Evolutionary conservation across 345 rosid genomes (phyloP).

Genomic region (Clarkia xantiana): DNA sequence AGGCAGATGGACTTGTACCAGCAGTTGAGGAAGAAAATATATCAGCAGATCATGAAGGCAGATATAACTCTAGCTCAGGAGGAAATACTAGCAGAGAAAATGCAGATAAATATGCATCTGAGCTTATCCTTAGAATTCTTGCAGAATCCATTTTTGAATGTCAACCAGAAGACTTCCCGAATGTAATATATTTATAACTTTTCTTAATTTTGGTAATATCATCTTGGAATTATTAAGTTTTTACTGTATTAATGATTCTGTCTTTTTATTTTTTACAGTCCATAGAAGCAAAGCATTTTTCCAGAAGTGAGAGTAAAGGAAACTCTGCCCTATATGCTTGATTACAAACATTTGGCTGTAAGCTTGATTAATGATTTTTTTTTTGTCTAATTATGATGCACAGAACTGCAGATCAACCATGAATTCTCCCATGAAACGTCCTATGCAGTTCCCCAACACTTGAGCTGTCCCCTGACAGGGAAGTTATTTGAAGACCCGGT

Average conservation of each 20-base stretch:
- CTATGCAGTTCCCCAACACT: slow-evolving; percentile 24
- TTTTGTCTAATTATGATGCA: slow-evolving; percentile 7
- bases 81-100: slow-evolving; percentile 8
- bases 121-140: slow-evolving; percentile 10
- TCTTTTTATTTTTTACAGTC: slow-evolving; percentile 15
- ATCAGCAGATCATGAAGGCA: slow-evolving; percentile 8
- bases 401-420: slow-evolving; percentile 17
- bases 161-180: slow-evolving; percentile 8
- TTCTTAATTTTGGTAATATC: not conserved
- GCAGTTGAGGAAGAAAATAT: slow-evolving; percentile 21
- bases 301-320: slow-evolving; percentile 26
- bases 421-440: slow-evolving; percentile 17
- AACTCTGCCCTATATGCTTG: not conserved
- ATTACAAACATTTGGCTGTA: not conserved
- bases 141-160: slow-evolving; percentile 24
- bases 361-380: slow-evolving; percentile 10
- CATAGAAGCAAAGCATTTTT: slow-evolving; percentile 3
- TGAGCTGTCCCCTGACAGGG: slow-evolving; percentile 44
- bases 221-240: not conserved
- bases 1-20: slow-evolving; percentile 23
- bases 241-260: not conserved
- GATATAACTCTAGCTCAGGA: slow-evolving; percentile 2
- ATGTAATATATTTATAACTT: not conserved
- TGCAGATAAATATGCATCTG: not conserved
- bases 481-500: slow-evolving; percentile 45